These are phyloP conservation scores for Arthroderma sp. DNA, from an alignment of 2,329 filamentous ascomycete genomes.

Conservation along the genomic window DNA sequence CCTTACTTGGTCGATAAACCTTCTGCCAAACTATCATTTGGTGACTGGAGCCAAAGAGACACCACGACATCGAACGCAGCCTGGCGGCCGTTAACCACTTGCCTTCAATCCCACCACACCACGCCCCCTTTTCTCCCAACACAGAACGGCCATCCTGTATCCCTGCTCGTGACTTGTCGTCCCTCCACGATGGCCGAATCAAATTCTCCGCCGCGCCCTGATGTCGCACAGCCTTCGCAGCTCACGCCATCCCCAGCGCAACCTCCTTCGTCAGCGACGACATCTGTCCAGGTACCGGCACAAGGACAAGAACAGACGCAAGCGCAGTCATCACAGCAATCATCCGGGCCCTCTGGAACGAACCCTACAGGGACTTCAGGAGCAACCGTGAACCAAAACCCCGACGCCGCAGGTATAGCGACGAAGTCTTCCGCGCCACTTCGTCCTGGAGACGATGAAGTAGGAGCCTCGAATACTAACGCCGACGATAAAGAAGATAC, in stretches of 20 bases:
- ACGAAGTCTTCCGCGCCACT: constrained; percentile 1
- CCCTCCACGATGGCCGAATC: constrained; percentile 24
- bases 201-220: constrained; percentile 12
- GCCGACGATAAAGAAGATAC: constrained; percentile 5
- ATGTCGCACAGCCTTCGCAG: constrained; percentile 11
- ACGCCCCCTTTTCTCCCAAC: too few species aligned
- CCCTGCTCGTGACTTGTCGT: too few species aligned
- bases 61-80: too few species aligned
- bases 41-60: too few species aligned
- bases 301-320: background rate
- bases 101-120: too few species aligned
- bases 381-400: background rate
- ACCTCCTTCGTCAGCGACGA: constrained; percentile 7
- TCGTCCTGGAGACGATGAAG: constrained; percentile 1
- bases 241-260: constrained; percentile 14
- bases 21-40: too few species aligned
- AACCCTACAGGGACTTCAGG: background rate
- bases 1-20: too few species aligned
- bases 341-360: background rate
- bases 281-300: constrained; percentile 8
- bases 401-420: background rate
- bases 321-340: background rate
- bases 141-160: too few species aligned
- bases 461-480: background rate
- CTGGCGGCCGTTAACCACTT: too few species aligned